Conservation (phyloP, 176 grass and related monocot species). For the Avena eriantha region DNA sequence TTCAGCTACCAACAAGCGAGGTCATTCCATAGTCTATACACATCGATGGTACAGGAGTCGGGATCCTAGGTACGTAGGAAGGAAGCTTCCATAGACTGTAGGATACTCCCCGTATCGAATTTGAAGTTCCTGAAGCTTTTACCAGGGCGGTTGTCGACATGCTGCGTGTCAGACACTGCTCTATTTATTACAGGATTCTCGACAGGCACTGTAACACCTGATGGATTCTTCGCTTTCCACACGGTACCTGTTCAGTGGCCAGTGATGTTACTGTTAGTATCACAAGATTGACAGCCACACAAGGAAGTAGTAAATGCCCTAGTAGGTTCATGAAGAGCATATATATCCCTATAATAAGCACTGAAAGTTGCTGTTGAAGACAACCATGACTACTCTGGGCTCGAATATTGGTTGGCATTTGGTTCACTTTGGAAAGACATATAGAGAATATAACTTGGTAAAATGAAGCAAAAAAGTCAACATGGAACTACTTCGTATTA, state of each 20-base stretch:
- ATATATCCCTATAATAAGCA: neutral
- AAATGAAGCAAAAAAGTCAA: neutral
- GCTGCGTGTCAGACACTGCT: conserved; percentile 53
- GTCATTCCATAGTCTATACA: conserved; percentile 36
- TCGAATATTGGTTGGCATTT: neutral
- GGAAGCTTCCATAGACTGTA: conserved; percentile 76
- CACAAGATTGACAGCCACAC: neutral
- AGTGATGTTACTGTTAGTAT: neutral
- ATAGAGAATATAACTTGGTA: neutral
- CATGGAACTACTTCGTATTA: neutral
- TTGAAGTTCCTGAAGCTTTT: conserved; percentile 91
- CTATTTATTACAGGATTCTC: conserved; percentile 53
- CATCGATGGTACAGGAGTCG: conserved; percentile 36
- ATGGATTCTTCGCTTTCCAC: conserved; percentile 77
- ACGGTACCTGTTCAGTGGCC: conserved; percentile 47
- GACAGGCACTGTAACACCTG: conserved; percentile 26
- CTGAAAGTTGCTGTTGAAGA: neutral
- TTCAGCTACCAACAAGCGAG: neutral
- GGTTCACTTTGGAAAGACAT: neutral
- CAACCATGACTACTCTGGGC: neutral
- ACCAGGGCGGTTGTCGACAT: conserved; percentile 68
- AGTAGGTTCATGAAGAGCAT: neutral
- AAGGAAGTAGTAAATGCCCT: neutral
- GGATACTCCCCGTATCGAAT: conserved; percentile 69
- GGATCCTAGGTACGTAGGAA: conserved; percentile 57